Evolutionary conservation across 192 early-diverging fungal genomes (phyloP), one percentile per base, ranked within the genome.

Genomic region (Powellomyces hirtus): DNA sequence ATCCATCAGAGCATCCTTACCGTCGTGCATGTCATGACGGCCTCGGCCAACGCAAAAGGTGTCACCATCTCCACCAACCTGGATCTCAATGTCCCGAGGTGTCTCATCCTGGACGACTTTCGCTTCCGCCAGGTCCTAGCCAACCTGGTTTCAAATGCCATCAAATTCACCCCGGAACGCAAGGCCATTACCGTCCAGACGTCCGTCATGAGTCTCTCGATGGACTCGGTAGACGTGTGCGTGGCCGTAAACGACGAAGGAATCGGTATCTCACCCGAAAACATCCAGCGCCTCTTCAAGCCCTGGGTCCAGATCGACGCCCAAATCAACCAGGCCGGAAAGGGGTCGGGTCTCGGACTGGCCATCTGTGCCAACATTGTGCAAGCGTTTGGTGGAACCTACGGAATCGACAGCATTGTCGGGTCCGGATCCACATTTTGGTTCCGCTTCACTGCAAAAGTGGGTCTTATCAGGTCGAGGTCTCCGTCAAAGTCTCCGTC

Each of bases 111-210:
- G 53, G 53, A 56, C 31, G 53, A 56, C 29, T 56, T 56, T 56
- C 84, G 93, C 30, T 62, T 92, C 37, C 82, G 88, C 29, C 93
- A 94, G 76, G 84, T 94, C 27, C 81, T 94, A 59, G 92, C 88
- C 16, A 94, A 94, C 61, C 72, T 94, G 34, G 85, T 92, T 13
- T 87, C 87, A 52, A 94, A 94, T 59, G 89, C 91, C 18, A 78
- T 92, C 49, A 94, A 94, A 77, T 94, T 94, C 33, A 60, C 59
- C 5, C 53, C 53, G 2, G 53, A 56, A 56, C 53, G 53, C 53
- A 56, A 56, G 16, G 27, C 4, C 53, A 56, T 56, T 5, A 56
- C 53, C 22, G 53, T 56, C 7, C 27, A 56, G 4, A 56, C 53
- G 27, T 1, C 53, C 31, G 26, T 56, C 2, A 33, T 56, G 31